Evolutionary conservation across 2,329 filamentous ascomycete species (phyloP).

Genomic region (Xylariaceae sp.): DNA sequence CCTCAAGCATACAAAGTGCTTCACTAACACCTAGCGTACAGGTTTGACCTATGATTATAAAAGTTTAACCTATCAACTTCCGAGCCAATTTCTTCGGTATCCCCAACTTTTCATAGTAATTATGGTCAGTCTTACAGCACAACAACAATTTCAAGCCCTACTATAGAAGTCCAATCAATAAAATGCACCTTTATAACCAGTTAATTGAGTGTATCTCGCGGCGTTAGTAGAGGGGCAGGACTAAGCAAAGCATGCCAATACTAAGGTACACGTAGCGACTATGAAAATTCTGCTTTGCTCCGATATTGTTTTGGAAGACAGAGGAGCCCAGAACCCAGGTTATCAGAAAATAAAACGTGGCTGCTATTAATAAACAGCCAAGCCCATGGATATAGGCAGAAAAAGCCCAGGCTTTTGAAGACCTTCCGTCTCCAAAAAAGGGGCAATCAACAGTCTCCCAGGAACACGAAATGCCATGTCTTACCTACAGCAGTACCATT

Average conservation of each 20-base stretch:
- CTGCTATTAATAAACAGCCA: constrained; percentile 22
- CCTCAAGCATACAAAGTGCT: background rate
- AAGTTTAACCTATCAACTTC: background rate
- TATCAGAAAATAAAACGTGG: background rate
- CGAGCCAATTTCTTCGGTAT: background rate
- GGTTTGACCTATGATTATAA: background rate
- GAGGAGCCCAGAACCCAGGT: constrained; percentile 9
- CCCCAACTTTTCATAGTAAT: constrained; percentile 9
- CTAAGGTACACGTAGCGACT: background rate
- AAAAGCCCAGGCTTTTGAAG: background rate
- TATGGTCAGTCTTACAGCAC: background rate
- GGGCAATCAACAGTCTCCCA: background rate
- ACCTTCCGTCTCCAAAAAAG: constrained; percentile 18
- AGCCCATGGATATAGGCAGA: constrained; percentile 13
- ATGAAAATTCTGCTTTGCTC: background rate
- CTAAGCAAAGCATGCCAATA: background rate
- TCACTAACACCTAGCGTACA: background rate
- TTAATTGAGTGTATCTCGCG: too few relatives aligned
- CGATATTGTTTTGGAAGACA: constrained; percentile 3
- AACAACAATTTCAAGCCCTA: background rate
- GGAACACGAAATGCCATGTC: background rate
- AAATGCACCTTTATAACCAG: background rate
- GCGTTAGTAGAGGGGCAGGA: too few relatives aligned
- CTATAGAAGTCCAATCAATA: background rate
- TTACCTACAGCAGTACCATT: background rate